Conservation (phyloP, 1,284 basidiomycete genomes). For the Ganoderma boninense region DNA sequence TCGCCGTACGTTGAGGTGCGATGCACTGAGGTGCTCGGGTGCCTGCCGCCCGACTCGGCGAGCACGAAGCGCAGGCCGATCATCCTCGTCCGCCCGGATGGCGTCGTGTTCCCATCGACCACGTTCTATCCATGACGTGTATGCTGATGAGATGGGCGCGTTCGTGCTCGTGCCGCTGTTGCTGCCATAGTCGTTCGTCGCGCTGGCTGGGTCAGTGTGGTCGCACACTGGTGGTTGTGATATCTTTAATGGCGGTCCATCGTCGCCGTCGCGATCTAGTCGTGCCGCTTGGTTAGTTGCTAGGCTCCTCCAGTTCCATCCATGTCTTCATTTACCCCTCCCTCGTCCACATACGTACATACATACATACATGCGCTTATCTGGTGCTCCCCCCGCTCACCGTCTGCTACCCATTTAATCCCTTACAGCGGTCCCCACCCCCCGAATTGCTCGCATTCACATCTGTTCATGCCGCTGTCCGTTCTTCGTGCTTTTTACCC, state of each 20-base stretch:
- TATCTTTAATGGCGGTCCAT: constrained; percentile 14
- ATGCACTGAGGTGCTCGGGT: constrained; percentile 88
- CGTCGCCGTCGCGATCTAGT: constrained; percentile 19
- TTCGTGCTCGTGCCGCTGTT: constrained; percentile 24
- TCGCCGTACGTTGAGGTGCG: constrained; percentile 89
- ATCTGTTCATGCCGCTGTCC: constrained; percentile 8
- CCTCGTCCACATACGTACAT: not conserved
- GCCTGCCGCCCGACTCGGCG: constrained; percentile 74
- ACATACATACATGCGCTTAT: not conserved
- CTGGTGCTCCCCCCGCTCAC: not conserved
- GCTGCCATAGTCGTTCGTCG: constrained; percentile 16
- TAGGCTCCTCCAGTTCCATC: not conserved
- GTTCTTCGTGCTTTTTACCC: constrained; percentile 15
- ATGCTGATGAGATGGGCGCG: not conserved
- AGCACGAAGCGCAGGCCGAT: constrained; percentile 78
- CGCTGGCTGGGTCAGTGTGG: constrained; percentile 1
- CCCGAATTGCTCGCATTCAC: constrained; percentile 12
- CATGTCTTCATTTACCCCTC: not conserved
- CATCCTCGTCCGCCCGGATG: constrained; percentile 88
- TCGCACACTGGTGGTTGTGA: constrained; percentile 16
- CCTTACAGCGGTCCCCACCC: constrained; percentile 1
- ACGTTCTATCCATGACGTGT: constrained; percentile 74
- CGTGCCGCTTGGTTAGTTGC: constrained; percentile 4
- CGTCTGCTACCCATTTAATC: constrained; percentile 2
- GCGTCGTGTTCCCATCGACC: constrained; percentile 91